These are phyloP conservation scores for Phaeomoniella chlamydospora DNA, from an alignment of 2,329 filamentous ascomycete species.

Conservation along the genomic window DNA sequence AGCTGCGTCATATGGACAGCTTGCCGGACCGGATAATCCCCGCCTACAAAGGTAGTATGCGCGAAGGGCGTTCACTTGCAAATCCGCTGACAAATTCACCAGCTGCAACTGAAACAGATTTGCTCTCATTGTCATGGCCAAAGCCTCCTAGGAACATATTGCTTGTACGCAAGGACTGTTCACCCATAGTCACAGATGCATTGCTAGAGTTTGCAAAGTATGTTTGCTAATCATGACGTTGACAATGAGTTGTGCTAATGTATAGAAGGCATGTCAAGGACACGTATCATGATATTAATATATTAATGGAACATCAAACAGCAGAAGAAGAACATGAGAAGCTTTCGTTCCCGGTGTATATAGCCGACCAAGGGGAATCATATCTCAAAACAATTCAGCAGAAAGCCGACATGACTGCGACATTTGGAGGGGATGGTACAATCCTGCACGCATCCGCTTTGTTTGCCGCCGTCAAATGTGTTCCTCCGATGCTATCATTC, in stretches of 20 bases:
- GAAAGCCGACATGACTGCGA: constrained; percentile 80
- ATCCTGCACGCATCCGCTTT: constrained; percentile 75
- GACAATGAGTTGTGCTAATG: constrained; percentile 16
- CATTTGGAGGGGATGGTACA: constrained; percentile 85
- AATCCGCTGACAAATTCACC: constrained; percentile 11
- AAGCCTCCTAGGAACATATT: constrained; percentile 54
- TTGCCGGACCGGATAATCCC: constrained; percentile 29
- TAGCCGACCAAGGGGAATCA: constrained; percentile 11
- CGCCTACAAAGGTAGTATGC: constrained; percentile 18
- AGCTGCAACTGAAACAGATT: constrained; percentile 44
- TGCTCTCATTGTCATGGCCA: constrained; percentile 54
- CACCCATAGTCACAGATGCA: constrained; percentile 38
- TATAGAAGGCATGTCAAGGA: constrained; percentile 54
- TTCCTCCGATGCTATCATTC: constrained; percentile 86
- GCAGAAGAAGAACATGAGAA: constrained; percentile 42
- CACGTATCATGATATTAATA: constrained; percentile 66
- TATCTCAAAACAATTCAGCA: constrained; percentile 36
- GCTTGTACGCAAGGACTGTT: constrained; percentile 51
- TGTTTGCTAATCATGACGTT: constrained; percentile 4
- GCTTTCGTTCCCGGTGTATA: constrained; percentile 61
- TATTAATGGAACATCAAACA: constrained; percentile 69
- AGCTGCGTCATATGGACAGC: constrained; percentile 35
- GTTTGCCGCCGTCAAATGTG: constrained; percentile 65
- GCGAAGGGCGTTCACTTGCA: constrained; percentile 22
- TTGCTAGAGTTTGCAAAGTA: constrained; percentile 43